Evolutionary conservation across 805 yeast genomes (phyloP), one percentile per base, ranked within the genome.

Genomic region (Scheffersomyces stipitis): DNA sequence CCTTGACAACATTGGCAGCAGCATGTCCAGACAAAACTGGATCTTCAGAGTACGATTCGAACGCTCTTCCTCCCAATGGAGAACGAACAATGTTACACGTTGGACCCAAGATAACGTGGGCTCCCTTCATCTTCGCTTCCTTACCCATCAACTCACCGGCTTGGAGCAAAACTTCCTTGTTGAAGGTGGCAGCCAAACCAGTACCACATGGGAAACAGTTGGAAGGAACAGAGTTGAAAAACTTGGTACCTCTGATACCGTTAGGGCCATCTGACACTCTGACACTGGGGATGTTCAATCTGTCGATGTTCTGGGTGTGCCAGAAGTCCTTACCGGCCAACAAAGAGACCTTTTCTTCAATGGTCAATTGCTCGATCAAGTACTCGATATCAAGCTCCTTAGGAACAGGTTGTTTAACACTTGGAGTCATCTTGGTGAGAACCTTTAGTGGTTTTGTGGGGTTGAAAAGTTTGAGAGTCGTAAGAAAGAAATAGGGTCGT

Each of bases 141-240:
- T 51, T 48, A 20, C 73, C 82, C 75, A 78, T 73, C 38, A 77
- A 54, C 20, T 55, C 46, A 39, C 85, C 85, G 16, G 76, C 75
- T 38, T 69, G 51, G 13, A 46, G 37, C 18, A 78, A 57, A 40
- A 80, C 57, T 3, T 69, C 72, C 49, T 70, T 67, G 56, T 80
- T 70, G 58, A 73, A 79, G 15, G 83, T 73, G 3, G 83, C 57
- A 2, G 78, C 83, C 51, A 80, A 51, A 3, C 69, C 83, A 7
- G 84, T 76, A 20, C 83, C 84, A 50, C 76, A 73, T 5, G 84
- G 81, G 46, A 80, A 67, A 44, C 81, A 77, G 41, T 78, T 80
- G 30, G 81, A 66, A 6, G 80, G 79, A 16, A 66, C 62, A 27
- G 75, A 66, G 42, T 71, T 62, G 49, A 76, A 74, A 49, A 77